Evolutionary conservation across 139 green algal species (phyloP).

Genomic region (Mesostigma viride): DNA sequence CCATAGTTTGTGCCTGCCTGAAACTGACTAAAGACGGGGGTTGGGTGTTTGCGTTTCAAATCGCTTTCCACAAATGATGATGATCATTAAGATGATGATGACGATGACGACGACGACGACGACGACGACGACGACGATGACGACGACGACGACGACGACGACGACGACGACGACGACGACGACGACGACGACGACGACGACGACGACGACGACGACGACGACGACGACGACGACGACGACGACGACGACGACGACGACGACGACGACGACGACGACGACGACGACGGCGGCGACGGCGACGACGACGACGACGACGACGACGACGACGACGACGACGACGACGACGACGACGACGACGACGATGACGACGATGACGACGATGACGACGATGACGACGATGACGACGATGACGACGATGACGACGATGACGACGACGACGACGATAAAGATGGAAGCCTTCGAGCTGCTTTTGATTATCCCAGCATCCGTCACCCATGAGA

Average conservation of each 20-base stretch:
- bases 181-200: background rate
- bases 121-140: background rate
- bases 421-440: background rate
- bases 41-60: no score
- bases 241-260: background rate
- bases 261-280: no score
- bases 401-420: background rate
- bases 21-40: no score
- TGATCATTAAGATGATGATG: background rate
- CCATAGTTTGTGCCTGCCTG: no score
- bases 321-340: background rate
- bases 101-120: background rate
- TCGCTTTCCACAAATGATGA: no score
- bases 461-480: no score
- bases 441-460: background rate
- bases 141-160: background rate
- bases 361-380: background rate
- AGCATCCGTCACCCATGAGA: no score
- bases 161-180: background rate
- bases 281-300: background rate
- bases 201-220: background rate
- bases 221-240: background rate
- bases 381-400: background rate
- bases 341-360: slow-evolving; percentile 1
- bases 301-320: slow-evolving; percentile 1